A percentile compares a stretch with the other conserved stretches of the same genome.
Conservation (phyloP, 2,329 filamentous ascomycete species). For the Alternaria incomplexa region DNA sequence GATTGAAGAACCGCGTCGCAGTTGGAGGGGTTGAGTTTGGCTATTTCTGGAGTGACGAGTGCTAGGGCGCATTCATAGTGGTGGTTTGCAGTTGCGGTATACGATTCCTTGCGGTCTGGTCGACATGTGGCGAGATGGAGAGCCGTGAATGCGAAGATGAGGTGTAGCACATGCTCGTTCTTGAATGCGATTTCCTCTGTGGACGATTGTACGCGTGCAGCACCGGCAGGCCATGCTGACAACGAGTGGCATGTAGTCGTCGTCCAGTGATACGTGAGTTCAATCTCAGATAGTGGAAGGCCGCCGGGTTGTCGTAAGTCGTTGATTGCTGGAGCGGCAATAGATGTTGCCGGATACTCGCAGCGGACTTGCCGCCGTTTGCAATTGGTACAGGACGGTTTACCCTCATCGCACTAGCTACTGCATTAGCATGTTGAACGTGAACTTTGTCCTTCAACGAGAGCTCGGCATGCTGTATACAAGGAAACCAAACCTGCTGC, state of each 20-base stretch:
- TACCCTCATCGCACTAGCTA: constrained; percentile 36
- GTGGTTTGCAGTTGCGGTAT: constrained; percentile 22
- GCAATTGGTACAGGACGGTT: constrained; percentile 34
- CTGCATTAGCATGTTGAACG: background rate
- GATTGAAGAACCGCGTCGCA: constrained; percentile 33
- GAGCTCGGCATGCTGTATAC: background rate
- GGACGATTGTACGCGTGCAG: constrained; percentile 18
- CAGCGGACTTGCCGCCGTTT: constrained; percentile 28
- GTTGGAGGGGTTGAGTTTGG: constrained; percentile 23
- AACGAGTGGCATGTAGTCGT: constrained; percentile 33
- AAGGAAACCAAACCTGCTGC: background rate
- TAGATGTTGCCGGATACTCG: constrained; percentile 16
- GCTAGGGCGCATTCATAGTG: constrained; percentile 32
- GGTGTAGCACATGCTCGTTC: constrained; percentile 25
- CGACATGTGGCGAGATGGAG: constrained; percentile 32
- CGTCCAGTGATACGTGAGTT: constrained; percentile 36
- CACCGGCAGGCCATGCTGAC: constrained; percentile 21
- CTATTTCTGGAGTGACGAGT: constrained; percentile 26
- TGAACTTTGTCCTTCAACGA: too few species aligned
- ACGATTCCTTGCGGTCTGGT: constrained; percentile 22
- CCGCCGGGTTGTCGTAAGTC: background rate
- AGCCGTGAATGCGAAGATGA: constrained; percentile 35
- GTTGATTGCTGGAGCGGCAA: background rate
- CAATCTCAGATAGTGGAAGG: constrained; percentile 26
- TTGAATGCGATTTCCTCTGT: constrained; percentile 28